Base-by-base conservation (phyloP, 352 stramenopile genomes). In the Pythium rishiriense region DNA sequence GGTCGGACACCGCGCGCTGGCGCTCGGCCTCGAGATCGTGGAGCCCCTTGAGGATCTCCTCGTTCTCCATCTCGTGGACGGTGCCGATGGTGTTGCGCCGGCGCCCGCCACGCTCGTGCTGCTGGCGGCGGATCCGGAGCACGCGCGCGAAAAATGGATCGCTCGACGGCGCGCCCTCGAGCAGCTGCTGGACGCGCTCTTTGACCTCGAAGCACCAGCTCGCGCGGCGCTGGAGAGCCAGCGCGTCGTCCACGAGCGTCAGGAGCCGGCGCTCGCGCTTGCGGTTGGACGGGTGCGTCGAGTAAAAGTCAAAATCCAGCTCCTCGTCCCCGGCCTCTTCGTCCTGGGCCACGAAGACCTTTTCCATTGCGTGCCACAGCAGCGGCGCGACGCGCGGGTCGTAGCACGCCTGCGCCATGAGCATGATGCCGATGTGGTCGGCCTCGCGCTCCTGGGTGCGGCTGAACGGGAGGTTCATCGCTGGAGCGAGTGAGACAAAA, bases 361-460 rank as follows among this genome's bases (percentile, higher is more conserved):
- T 67, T 1, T 58, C 66, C 55, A 85, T 87, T 12, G 74, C 75
- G 24, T 69, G 66, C 74, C 76, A 85, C 52, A 83, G 66, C 15
- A 70, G 64, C 22, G 74, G 74, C 1, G 79, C 81, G 45, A 85
- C 75, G 12, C 68, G 72, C 21, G 81, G 81, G 45, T 90, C 81
- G 67, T 90, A 90, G 68, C 81, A 90, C 42, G 81, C 81, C 25
- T 79, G 84, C 4, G 81, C 76, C 64, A 90, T 83, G 45, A 90
- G 69, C 81, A 90, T 90, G 58, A 90, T 75, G 19, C 81, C 81
- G 49, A 90, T 88, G 69, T 90, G 81, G 60, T 90, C 81, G 42
- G 81, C 81, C 54, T 90, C 81, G 17, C 70, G 68, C 56, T 90
- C 81, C 41, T 85, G 81, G 43, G 73, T 74, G 15, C 81, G 78